Percentiles rank a stretch among this genome's conserved stretches.
These are phyloP conservation scores for Chalciporus piperatus DNA, from an alignment of 768 basidiomycete genomes.

Conservation along the genomic window DNA sequence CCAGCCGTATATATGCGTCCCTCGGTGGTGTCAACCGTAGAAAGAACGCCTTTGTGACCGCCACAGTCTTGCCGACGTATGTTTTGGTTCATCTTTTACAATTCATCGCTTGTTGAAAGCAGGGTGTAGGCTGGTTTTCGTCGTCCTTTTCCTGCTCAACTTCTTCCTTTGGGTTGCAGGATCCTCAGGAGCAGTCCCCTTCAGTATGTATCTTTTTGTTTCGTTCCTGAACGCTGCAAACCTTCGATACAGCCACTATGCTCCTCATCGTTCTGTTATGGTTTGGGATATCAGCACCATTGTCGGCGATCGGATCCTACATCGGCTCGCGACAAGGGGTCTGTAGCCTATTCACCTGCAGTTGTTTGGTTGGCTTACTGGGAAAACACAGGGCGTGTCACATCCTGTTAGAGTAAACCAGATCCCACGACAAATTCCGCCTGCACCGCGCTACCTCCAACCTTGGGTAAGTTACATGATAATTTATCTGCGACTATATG, in stretches of 20 bases:
- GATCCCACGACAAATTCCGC: conserved; percentile 96
- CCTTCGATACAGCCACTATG: conserved; percentile 61
- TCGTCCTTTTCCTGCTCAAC: conserved; percentile 85
- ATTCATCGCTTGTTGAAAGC: conserved; percentile 6
- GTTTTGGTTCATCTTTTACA: conserved; percentile 20
- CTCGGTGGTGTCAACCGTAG: conserved; percentile 69
- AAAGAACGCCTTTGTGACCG: conserved; percentile 84
- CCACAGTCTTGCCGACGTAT: conserved; percentile 84
- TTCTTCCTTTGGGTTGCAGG: conserved; percentile 81
- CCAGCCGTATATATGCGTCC: conserved; percentile 76
- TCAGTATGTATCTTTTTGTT: conserved; percentile 50
- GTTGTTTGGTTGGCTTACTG: conserved; percentile 6
- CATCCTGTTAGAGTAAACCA: conserved; percentile 88
- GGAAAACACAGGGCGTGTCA: conserved; percentile 50
- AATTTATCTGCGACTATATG: conserved; percentile 2
- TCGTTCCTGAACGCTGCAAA: background rate
- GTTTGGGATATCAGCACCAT: conserved; percentile 92
- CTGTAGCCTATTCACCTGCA: conserved; percentile 23
- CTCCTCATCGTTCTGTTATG: conserved; percentile 79
- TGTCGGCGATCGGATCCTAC: conserved; percentile 84
- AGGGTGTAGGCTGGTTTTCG: conserved; percentile 67
- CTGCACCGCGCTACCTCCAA: conserved; percentile 76
- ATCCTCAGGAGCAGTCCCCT: conserved; percentile 95
- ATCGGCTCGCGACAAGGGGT: conserved; percentile 87
- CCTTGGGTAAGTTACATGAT: conserved; percentile 58